phyloP scores from a whole-genome alignment of 345 rosid species.

The Eucalyptus polyanthemos region DNA sequence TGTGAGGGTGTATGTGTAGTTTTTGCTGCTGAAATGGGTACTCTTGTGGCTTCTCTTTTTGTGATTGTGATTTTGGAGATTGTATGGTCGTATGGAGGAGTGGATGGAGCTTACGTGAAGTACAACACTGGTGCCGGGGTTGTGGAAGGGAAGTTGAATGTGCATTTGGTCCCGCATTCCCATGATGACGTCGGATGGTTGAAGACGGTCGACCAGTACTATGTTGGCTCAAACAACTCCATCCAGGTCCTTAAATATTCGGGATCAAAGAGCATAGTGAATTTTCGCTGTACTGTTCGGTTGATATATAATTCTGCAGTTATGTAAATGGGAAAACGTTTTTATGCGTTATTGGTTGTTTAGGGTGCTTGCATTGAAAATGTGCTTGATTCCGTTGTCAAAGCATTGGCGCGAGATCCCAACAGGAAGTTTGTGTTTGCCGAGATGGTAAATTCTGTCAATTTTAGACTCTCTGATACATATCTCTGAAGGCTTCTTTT shows the following conservation, averaged over 20 bases:
- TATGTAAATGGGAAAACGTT: neutral
- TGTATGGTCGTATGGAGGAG: slow-evolving; percentile 1
- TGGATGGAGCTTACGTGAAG: slow-evolving; percentile 27
- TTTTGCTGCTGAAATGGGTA: neutral
- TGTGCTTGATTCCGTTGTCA: slow-evolving; percentile 61
- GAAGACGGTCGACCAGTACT: slow-evolving; percentile 79
- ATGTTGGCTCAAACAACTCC: slow-evolving; percentile 54
- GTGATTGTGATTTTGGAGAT: neutral
- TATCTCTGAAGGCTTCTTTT: neutral
- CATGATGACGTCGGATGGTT: slow-evolving; percentile 90
- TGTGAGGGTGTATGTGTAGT: neutral
- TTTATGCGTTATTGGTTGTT: neutral
- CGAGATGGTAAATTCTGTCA: slow-evolving; percentile 52
- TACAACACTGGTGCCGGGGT: slow-evolving; percentile 43
- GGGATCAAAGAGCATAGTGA: neutral
- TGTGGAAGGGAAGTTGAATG: slow-evolving; percentile 56
- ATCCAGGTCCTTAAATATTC: slow-evolving; percentile 39
- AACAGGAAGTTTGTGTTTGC: slow-evolving; percentile 68
- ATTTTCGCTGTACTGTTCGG: neutral
- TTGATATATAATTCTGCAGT: neutral
- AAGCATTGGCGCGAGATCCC: slow-evolving; percentile 49
- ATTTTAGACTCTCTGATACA: neutral
- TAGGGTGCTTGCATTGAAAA: slow-evolving; percentile 80
- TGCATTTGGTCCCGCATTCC: slow-evolving; percentile 79
- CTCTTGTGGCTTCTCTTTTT: neutral